Conservation (phyloP, 768 basidiomycete species). For the Crucibulum laeve region DNA sequence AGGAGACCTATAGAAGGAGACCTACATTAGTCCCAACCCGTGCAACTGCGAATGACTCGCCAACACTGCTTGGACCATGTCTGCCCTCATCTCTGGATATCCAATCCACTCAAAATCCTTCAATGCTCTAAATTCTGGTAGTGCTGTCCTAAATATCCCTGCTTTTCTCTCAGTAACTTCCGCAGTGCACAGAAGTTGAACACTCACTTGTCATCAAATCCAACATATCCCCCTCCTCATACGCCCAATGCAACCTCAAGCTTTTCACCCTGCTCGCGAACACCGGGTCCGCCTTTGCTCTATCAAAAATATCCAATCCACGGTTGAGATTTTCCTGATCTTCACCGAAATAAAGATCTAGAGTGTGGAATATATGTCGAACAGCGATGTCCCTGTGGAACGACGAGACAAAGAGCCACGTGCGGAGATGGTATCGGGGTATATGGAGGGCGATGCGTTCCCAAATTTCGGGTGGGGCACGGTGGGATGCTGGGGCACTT, state of each 20-base stretch:
- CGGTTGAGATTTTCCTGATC: conserved; percentile 57
- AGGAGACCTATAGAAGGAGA: conserved; percentile 1
- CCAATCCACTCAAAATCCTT: conserved; percentile 75
- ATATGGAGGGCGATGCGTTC: conserved; percentile 58
- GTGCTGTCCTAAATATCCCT: conserved; percentile 60
- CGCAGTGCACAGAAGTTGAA: neutral
- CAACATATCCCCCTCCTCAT: conserved; percentile 65
- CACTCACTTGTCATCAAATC: conserved; percentile 53
- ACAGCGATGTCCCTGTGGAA: conserved; percentile 64
- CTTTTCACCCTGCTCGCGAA: conserved; percentile 59
- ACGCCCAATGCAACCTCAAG: conserved; percentile 64
- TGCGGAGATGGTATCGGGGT: conserved; percentile 63
- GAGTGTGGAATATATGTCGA: conserved; percentile 60
- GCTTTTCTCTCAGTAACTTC: neutral
- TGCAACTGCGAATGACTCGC: conserved; percentile 49
- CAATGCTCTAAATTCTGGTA: conserved; percentile 59
- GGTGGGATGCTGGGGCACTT: conserved; percentile 54
- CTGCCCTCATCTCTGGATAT: conserved; percentile 65
- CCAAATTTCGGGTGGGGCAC: conserved; percentile 65
- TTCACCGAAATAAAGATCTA: conserved; percentile 66
- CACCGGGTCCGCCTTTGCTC: conserved; percentile 55
- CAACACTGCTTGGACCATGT: conserved; percentile 58
- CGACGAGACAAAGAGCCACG: conserved; percentile 61
- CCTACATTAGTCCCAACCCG: conserved; percentile 56
- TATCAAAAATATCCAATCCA: conserved; percentile 63